Base-by-base conservation (phyloP, 805 yeast species). In the Wickerhamomyces queroliae region DNA sequence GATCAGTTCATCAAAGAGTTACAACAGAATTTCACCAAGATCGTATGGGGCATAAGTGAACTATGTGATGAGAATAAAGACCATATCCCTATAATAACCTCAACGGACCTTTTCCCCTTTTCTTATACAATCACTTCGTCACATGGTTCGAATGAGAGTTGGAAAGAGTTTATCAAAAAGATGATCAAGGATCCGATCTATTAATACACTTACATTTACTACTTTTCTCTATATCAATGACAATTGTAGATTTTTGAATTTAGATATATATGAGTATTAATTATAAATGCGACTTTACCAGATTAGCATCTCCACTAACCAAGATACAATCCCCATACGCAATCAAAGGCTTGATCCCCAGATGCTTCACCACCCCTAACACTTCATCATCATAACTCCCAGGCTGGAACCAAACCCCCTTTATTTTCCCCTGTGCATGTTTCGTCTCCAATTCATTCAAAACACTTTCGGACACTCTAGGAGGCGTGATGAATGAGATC, bases 381-480 rank as follows among this genome's bases (percentile, higher is more conserved):
- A 74, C 75, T 11, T 64, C 68, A 3, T 55, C 52, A 50, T 82
- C 79, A 48, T 74, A 84, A 18, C 88, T 74, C 0, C 95, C 95
- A 0, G 95, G 95, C 53, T 86, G 95, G 48, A 83, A 79, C 95
- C 95, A 87, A 13, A 84, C 62, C 1, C 81, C 78, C 49, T 72
- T 72, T 13, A 83, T 61, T 0, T 61, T 40, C 2, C 47, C 41
- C 3, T 45, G 6, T 8, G 36, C 47, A 9, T 54, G 53, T 6
- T 53, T 38, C 13, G 52, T 37, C 23, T 58, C 50, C 41, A 74
- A 59, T 13, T 66, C 66, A 10, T 66, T 58, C 27, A 80, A 52
- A 0, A 69, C 55, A 7, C 67, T 56, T 15, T 70, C 62, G 2
- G 88, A 75, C 4, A 80, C 71, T 0, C 55, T 53, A 1, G 95